Evolutionary conservation across 2,329 filamentous ascomycete species (phyloP).

Genomic region (Dichotomopilus funicola): DNA sequence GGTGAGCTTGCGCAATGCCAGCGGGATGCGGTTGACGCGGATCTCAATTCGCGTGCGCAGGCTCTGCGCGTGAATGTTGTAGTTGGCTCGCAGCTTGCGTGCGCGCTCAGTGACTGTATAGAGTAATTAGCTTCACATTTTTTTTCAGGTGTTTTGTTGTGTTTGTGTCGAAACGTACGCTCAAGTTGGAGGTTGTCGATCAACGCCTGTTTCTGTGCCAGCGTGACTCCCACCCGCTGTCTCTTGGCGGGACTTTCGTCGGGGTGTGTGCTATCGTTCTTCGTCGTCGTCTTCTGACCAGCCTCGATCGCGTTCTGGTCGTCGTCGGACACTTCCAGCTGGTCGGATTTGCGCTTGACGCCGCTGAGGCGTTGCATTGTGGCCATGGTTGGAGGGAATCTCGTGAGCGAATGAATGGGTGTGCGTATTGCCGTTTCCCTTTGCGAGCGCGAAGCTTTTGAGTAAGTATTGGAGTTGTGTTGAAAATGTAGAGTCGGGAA

Average conservation of each 20-base stretch:
- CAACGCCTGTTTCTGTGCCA: slow-evolving; percentile 74
- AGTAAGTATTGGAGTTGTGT: neutral
- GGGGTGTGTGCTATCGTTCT: slow-evolving; percentile 31
- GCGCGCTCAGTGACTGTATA: slow-evolving; percentile 76
- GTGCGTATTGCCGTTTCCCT: neutral
- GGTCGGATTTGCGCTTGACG: slow-evolving; percentile 41
- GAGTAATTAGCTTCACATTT: slow-evolving; percentile 12
- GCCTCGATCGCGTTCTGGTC: slow-evolving; percentile 20
- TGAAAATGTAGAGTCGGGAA: slow-evolving; percentile 8
- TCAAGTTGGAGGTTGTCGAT: slow-evolving; percentile 88
- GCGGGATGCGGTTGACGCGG: slow-evolving; percentile 86
- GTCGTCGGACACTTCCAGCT: slow-evolving; percentile 27
- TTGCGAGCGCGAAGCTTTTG: neutral
- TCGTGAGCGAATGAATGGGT: neutral
- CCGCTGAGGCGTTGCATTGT: slow-evolving; percentile 24
- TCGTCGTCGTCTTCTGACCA: slow-evolving; percentile 29
- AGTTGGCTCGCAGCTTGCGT: slow-evolving; percentile 80
- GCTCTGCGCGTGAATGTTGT: slow-evolving; percentile 79
- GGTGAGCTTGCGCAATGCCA: slow-evolving; percentile 66
- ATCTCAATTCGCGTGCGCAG: slow-evolving; percentile 83
- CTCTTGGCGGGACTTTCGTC: slow-evolving; percentile 57
- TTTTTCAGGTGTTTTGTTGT: neutral
- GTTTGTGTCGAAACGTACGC: slow-evolving; percentile 46
- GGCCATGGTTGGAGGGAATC: neutral
- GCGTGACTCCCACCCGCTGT: slow-evolving; percentile 53